Conservation (phyloP, 768 basidiomycete genomes). For the Collybiopsis confluens region DNA sequence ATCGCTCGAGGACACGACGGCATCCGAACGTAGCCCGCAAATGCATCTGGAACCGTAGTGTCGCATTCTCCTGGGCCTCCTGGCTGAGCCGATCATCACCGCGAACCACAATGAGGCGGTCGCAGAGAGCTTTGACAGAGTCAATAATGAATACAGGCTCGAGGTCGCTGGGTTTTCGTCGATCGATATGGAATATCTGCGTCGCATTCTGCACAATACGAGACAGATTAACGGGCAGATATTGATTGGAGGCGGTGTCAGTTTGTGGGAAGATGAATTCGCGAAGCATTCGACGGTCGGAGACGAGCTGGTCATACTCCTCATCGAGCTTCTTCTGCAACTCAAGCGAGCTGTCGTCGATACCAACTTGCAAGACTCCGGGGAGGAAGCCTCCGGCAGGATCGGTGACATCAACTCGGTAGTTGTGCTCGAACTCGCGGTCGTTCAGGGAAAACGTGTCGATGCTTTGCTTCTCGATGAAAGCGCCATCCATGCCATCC, state of each 20-base stretch:
- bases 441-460: conserved; percentile 84
- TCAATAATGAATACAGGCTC: conserved; percentile 85
- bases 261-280: conserved; percentile 77
- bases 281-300: conserved; percentile 80
- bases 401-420: conserved; percentile 93
- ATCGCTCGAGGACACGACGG: conserved; percentile 82
- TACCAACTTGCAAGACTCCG: conserved; percentile 79
- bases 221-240: conserved; percentile 91
- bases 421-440: conserved; percentile 83
- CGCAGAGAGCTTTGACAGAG: conserved; percentile 66
- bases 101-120: conserved; percentile 81
- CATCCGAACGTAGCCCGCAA: conserved; percentile 85
- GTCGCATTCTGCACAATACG: conserved; percentile 94
- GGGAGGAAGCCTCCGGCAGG: conserved; percentile 73
- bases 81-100: conserved; percentile 72
- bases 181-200: conserved; percentile 97
- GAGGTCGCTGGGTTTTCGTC: conserved; percentile 88
- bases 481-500: conserved; percentile 98
- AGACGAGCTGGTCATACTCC: conserved; percentile 57
- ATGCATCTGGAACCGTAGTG: conserved; percentile 90
- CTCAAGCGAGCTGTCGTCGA: conserved; percentile 73
- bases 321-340: conserved; percentile 65
- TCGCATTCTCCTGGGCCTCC: conserved; percentile 85
- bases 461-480: conserved; percentile 92
- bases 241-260: conserved; percentile 68